Conservation (phyloP, 1,284 basidiomycete species). For the Leccinum pallidistipes region DNA sequence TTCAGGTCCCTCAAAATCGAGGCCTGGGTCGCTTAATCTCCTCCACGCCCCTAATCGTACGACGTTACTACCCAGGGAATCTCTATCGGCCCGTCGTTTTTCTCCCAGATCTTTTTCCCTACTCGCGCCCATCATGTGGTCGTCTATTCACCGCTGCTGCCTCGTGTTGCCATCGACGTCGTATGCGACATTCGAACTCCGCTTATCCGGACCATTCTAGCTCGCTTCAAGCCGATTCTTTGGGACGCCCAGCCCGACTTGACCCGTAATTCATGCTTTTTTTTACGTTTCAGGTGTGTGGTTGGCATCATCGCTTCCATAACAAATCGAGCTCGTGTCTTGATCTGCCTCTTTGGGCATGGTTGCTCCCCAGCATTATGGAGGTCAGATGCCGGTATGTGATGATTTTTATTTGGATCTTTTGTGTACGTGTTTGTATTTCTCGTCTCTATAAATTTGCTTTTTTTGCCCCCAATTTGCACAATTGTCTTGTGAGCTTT, state of each 20-base stretch:
- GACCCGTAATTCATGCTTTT: background rate
- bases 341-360: background rate
- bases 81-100: background rate
- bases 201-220: background rate
- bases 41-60: background rate
- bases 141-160: background rate
- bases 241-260: conserved; percentile 4
- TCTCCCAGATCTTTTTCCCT: background rate
- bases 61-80: background rate
- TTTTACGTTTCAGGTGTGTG: conserved; percentile 14
- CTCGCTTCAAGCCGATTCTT: background rate
- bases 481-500: conserved; percentile 4
- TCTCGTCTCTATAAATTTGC: conserved; percentile 22
- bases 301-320: background rate
- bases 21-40: background rate
- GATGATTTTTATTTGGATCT: conserved; percentile 3
- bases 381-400: background rate
- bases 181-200: conserved; percentile 18
- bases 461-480: conserved; percentile 7
- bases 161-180: background rate
- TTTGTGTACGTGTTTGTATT: conserved; percentile 30
- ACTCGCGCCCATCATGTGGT: background rate
- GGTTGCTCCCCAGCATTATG: background rate
- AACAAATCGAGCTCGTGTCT: background rate
- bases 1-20: background rate